Evolutionary conservation across 139 green algal genomes (phyloP).

Genomic region (Chlorella sp.): DNA sequence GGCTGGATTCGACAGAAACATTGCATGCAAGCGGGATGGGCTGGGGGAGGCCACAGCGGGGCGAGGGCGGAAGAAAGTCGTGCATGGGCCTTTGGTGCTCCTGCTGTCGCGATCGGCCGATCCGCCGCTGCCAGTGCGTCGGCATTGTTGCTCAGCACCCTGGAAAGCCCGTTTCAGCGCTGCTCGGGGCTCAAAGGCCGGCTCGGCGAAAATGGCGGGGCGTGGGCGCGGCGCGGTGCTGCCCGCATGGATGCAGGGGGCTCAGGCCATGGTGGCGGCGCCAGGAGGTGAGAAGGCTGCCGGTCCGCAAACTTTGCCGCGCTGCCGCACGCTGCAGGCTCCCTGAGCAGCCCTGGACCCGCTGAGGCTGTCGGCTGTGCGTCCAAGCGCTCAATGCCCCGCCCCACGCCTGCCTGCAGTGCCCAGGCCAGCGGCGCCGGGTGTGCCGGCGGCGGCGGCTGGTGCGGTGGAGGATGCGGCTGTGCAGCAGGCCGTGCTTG

Average conservation of each 20-base stretch:
- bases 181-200: not conserved
- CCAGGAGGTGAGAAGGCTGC: constrained; percentile 20
- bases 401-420: not conserved
- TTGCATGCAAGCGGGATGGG: no score
- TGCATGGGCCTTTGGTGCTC: not conserved
- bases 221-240: constrained; percentile 34
- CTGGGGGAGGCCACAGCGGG: no score
- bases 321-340: no score
- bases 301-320: not conserved
- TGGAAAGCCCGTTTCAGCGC: not conserved
- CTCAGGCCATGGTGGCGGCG: not conserved
- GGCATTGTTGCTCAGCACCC: not conserved
- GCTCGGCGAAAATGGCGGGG: not conserved
- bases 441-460: not conserved
- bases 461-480: not conserved
- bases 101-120: not conserved
- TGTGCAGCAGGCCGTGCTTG: constrained; percentile 30
- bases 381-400: not conserved
- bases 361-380: not conserved
- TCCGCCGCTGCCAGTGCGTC: not conserved
- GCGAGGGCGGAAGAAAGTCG: no score
- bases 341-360: not conserved
- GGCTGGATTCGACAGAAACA: no score
- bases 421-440: not conserved
- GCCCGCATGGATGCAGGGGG: constrained; percentile 38